Percentiles rank a stretch among this genome's conserved stretches.
These are phyloP conservation scores for Penicillium verhagenii DNA, from an alignment of 495 filamentous ascomycete species.

Conservation along the genomic window DNA sequence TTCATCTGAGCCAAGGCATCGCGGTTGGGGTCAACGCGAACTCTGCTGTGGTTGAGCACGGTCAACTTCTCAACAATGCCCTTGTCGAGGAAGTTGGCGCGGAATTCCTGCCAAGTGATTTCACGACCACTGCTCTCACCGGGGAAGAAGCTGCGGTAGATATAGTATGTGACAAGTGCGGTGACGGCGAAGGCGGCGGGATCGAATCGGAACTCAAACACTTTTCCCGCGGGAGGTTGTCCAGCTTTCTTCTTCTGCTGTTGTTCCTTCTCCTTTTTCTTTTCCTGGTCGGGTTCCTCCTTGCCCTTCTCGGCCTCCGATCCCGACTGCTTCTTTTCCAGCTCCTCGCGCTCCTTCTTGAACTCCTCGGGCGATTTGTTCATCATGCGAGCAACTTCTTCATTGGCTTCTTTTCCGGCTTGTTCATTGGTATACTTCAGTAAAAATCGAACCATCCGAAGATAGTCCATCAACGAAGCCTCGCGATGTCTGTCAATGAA, in stretches of 20 bases:
- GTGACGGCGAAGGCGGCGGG: constrained; percentile 53
- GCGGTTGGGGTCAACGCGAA: constrained; percentile 80
- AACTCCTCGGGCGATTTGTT: constrained; percentile 27
- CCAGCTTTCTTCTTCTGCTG: constrained; percentile 28
- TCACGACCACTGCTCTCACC: constrained; percentile 64
- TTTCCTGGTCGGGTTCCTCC: constrained; percentile 8
- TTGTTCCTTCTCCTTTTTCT: constrained; percentile 33
- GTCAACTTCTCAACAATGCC: constrained; percentile 92
- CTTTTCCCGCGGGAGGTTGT: constrained; percentile 22
- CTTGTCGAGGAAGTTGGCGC: constrained; percentile 88
- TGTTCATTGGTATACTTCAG: constrained; percentile 41
- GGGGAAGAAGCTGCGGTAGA: constrained; percentile 60
- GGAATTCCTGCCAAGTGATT: constrained; percentile 97
- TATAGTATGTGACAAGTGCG: constrained; percentile 59
- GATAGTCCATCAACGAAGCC: constrained; percentile 40
- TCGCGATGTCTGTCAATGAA: constrained; percentile 35
- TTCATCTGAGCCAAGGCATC: constrained; percentile 76
- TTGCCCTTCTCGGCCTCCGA: constrained; percentile 7
- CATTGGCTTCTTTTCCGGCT: constrained; percentile 26
- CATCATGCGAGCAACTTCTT: constrained; percentile 29
- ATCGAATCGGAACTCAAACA: constrained; percentile 56
- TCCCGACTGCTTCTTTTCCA: constrained; percentile 18
- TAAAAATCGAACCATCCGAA: constrained; percentile 35
- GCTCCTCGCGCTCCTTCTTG: constrained; percentile 27
- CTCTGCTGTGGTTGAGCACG: constrained; percentile 68